phyloP scores from a whole-genome alignment of 1,284 basidiomycete species.

The Leccinum pachyderme region DNA sequence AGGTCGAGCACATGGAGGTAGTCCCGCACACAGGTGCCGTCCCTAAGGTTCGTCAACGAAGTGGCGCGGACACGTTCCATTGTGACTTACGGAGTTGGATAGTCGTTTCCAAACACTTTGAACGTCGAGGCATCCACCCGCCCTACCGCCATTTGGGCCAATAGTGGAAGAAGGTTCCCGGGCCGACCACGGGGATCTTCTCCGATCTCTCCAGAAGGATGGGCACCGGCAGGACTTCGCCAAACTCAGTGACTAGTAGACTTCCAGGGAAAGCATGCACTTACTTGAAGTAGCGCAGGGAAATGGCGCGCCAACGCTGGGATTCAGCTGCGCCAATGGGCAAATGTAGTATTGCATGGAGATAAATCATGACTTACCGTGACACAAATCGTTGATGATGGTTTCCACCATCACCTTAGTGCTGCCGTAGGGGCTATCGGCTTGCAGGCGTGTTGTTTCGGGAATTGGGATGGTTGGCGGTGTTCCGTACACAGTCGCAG shows the following conservation, averaged over 20 bases:
- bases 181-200: slow-evolving; percentile 96
- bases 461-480: slow-evolving; percentile 93
- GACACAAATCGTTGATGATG: slow-evolving; percentile 87
- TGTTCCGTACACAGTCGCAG: slow-evolving; percentile 98
- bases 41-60: slow-evolving; percentile 45
- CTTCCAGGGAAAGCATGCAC: slow-evolving; percentile 22
- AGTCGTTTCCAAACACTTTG: slow-evolving; percentile 97
- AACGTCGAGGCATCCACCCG: slow-evolving; percentile 79
- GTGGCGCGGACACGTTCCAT: no score
- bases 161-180: slow-evolving; percentile 91
- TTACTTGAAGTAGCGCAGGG: slow-evolving; percentile 96
- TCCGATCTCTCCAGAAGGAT: slow-evolving; percentile 93
- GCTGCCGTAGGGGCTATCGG: slow-evolving; percentile 93
- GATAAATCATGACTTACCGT: slow-evolving; percentile 46
- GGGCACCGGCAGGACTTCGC: slow-evolving; percentile 88
- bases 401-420: slow-evolving; percentile 96
- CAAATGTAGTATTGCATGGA: slow-evolving; percentile 9
- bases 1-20: slow-evolving; percentile 98
- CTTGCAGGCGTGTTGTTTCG: slow-evolving; percentile 85
- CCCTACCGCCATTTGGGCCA: slow-evolving; percentile 95
- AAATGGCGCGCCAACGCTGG: slow-evolving; percentile 74
- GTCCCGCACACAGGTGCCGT: slow-evolving; percentile 97
- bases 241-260: slow-evolving; percentile 2
- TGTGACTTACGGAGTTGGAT: slow-evolving; percentile 80
- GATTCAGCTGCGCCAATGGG: slow-evolving; percentile 54